Base-by-base conservation (phyloP, 1,139 yeast genomes). In the Debaryomyces robertsiae region DNA sequence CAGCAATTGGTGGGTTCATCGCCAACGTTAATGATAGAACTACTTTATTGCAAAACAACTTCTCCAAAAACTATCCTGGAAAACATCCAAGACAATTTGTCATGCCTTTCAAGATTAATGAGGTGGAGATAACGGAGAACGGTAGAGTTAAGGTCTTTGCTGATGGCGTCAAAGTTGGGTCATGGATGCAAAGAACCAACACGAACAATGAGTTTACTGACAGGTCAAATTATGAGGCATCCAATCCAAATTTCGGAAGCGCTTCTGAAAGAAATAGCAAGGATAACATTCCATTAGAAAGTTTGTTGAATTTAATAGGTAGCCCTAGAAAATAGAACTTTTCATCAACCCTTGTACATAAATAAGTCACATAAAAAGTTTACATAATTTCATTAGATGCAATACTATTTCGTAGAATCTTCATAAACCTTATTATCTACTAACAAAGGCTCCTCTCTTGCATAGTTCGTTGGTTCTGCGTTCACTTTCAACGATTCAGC, bases 1-100 rank as follows among this genome's bases (percentile, higher is more conserved):
- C 82, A 22, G 91, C 88, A 6, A 71, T 84, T 49, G 94, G 86
- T 54, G 95, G 95, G n/a, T 84, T 86, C 50, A 72, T 83, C 32
- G 81, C 74, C 9, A 55, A 57, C 50, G 67, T 57, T 3, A 64
- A 62, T 46, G 76, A 70, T 41, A 61, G 72, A 43, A 60, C 68
- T 22, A 61, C 63, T 23, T 54, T 63, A 29, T 68, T 71, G 49
- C 77, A 70, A 49, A 57, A 60, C 42, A 72, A 72, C 53, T 73
- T 61, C 52, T 58, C 72, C 39, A 66, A 59, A 46, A 69, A 67
- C 47, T 61, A 58, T 38, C 73, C 77, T 18, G 76, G 75, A 3
- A 71, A 63, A 46, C 74, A 69, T 49, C 58, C 67, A 32, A 66
- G 75, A 53, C 78, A 73, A 49, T 72, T 73, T 48, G 64, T 63